Base-by-base conservation (phyloP, 2,329 filamentous ascomycete species). In the Paraconiothyrium brasiliense region DNA sequence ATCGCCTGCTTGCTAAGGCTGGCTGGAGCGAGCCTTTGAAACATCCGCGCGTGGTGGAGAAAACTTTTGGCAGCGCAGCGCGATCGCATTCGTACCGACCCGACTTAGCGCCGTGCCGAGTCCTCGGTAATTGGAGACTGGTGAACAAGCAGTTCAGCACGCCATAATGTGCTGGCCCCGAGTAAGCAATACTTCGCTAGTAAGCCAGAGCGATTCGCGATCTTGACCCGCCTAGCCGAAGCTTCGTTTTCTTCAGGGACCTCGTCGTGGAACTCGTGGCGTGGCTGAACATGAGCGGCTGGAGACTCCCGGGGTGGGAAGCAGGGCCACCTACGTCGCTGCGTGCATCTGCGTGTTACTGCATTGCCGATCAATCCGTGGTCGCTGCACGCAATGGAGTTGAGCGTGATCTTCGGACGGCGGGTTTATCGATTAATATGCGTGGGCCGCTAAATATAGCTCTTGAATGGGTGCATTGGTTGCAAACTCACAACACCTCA, bases 241-340 rank as follows among this genome's bases (percentile, higher is more conserved):
- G 49, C 49, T 52, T 52, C 30, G 34, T n/a, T n/a, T 35, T 7
- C 32, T 34, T 9, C 13, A 3, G 10, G 11, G 32, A 20, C 35
- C 32, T 50, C 49, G 16, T 24, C 34, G 32, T 35, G n/a, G 20
- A 22, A 5, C 11, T 9, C 11, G 43, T 46, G 43, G 34, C 34
- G 16, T 52, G 34, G 49, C n/a, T 39, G 34, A 39, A 20, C n/a
- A 20, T 20, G 49, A 39, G 49, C 49, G 49, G 34, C 49, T 37
- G 32, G 24, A 27, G 11, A 39, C 5, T 16, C 0, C 32, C 32
- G 49, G 41, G 1, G 9, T 2, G n/a, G 2, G 7, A 44, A 43
- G 16, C 14, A 4, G 20, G 13, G 20, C 14, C 14, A 16, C 3
- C 16, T 20, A 4, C 16, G 7, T 24, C 43, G 43, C n/a, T 10